phyloP scores from a whole-genome alignment of 73 alveolate genomes.

The Paramecium caudatum region DNA sequence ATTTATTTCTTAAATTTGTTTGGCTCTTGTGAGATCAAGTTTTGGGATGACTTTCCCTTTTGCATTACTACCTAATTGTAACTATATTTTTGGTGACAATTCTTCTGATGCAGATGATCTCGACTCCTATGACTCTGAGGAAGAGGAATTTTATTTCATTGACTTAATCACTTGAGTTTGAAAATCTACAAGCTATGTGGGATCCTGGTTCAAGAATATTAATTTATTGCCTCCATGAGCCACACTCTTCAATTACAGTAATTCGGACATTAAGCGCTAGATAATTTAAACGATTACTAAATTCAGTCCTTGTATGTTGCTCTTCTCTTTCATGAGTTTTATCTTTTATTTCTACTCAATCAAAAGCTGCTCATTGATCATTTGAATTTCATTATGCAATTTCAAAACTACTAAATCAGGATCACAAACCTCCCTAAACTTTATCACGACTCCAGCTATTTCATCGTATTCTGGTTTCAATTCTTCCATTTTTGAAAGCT shows the following conservation, averaged over 20 bases:
- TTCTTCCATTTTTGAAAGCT: conserved; percentile 26
- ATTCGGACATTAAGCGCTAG: conserved; percentile 27
- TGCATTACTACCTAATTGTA: background rate
- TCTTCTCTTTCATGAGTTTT: conserved; percentile 32
- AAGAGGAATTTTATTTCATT: background rate
- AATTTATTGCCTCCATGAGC: conserved; percentile 59
- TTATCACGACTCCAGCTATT: conserved; percentile 57
- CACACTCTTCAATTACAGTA: background rate
- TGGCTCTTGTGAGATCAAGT: conserved; percentile 40
- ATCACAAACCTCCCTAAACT: conserved; percentile 44
- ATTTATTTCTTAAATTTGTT: conserved; percentile 62
- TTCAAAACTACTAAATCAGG: conserved; percentile 31
- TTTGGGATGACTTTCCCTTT: conserved; percentile 46
- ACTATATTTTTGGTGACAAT: background rate
- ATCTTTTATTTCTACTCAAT: background rate
- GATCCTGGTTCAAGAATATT: conserved; percentile 14
- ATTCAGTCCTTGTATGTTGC: conserved; percentile 43
- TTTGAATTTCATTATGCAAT: conserved; percentile 59
- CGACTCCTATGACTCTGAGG: background rate
- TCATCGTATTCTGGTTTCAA: conserved; percentile 69
- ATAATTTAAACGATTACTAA: background rate
- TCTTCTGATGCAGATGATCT: background rate
- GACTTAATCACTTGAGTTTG: background rate
- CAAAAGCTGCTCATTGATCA: conserved; percentile 25
- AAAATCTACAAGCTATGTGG: background rate